Evolutionary conservation across 176 grass and related monocot species (phyloP).

Genomic region (Ampelocalamus luodianensis): DNA sequence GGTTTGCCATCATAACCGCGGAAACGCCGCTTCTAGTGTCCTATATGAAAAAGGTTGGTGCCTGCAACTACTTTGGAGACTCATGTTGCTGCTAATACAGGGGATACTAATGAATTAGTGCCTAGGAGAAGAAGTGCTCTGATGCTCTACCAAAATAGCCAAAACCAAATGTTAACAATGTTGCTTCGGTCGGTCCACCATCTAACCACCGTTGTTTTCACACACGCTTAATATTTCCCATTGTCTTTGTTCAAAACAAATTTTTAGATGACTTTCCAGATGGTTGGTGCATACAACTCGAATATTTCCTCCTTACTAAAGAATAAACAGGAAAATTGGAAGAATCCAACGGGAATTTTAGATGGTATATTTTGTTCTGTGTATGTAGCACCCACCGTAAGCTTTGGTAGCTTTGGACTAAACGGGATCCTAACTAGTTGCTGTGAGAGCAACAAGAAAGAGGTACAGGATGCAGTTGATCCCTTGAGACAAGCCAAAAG

Average conservation of each 20-base stretch:
- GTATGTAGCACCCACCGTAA: not conserved
- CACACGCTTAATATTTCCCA: no score
- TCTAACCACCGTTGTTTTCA: not conserved
- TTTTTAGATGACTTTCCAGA: no score
- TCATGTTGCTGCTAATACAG: not conserved
- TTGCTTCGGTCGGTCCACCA: not conserved
- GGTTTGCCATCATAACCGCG: not conserved
- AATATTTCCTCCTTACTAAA: no score
- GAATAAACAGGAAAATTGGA: no score
- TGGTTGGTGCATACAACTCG: no score
- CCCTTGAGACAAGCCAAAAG: not conserved
- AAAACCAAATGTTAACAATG: not conserved
- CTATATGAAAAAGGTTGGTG: not conserved
- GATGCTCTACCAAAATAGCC: not conserved
- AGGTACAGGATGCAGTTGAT: not conserved
- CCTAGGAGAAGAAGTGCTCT: not conserved
- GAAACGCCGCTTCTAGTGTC: not conserved
- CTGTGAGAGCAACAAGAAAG: not conserved
- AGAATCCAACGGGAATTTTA: not conserved
- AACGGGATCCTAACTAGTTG: not conserved
- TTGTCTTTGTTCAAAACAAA: no score
- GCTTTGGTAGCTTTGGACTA: not conserved
- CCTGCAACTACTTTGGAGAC: not conserved
- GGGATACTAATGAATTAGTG: not conserved
- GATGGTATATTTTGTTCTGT: not conserved